Evolutionary conservation across 148 eudicot species (phyloP).

Genomic region (Cornus florida): DNA sequence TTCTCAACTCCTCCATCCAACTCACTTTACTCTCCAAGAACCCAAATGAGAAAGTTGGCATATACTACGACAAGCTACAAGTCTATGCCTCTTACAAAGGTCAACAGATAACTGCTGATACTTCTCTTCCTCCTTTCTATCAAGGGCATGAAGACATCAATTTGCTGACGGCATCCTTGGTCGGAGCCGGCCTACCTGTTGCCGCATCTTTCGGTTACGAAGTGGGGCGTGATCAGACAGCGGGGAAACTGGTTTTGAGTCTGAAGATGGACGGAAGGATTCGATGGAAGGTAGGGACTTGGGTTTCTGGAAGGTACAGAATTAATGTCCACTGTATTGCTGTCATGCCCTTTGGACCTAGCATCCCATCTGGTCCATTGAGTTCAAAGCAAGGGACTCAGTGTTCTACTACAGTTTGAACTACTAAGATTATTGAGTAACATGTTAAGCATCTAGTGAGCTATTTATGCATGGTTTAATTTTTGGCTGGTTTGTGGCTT

Average conservation of each 20-base stretch:
- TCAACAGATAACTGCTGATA: constrained; percentile 59
- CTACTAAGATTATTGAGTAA: background rate
- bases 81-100: constrained; percentile 73
- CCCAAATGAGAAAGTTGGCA: constrained; percentile 74
- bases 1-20: constrained; percentile 73
- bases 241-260: constrained; percentile 51
- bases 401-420: constrained; percentile 67
- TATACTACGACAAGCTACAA: constrained; percentile 65
- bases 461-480: background rate
- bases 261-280: constrained; percentile 57
- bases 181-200: constrained; percentile 58
- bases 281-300: constrained; percentile 83
- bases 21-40: constrained; percentile 60
- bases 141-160: constrained; percentile 69
- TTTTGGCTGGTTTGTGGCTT: background rate
- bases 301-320: constrained; percentile 79
- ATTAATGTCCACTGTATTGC: constrained; percentile 65
- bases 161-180: constrained; percentile 49
- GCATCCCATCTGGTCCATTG: constrained; percentile 45
- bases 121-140: constrained; percentile 63
- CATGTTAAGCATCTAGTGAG: constrained; percentile 5
- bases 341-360: constrained; percentile 54
- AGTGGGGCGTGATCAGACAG: constrained; percentile 55
- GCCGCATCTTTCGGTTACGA: constrained; percentile 65
- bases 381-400: constrained; percentile 57